A percentile compares a stretch with the other conserved stretches of the same genome.
These are phyloP conservation scores for Zasmidium angulare DNA, from an alignment of 2,329 filamentous ascomycete species.

Conservation along the genomic window DNA sequence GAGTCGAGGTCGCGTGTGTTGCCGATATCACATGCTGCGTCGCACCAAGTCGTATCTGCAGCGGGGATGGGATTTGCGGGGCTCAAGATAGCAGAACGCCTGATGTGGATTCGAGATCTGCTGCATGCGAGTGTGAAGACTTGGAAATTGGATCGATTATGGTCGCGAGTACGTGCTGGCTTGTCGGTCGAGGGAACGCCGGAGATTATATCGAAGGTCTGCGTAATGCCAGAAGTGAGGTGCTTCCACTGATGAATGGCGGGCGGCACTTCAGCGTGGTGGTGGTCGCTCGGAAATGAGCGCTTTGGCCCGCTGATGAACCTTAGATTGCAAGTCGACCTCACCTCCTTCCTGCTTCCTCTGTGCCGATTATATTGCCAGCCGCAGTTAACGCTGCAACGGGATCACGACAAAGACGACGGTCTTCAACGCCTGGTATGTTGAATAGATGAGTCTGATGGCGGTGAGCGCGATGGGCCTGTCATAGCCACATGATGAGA, in stretches of 20 bases:
- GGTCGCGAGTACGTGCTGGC: not conserved
- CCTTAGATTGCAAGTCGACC: not conserved
- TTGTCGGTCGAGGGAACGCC: not conserved
- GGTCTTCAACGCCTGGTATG: not conserved
- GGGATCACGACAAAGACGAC: not conserved
- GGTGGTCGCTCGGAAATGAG: not conserved
- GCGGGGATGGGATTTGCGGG: constrained; percentile 8
- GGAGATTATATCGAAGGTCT: not conserved
- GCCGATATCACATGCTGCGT: constrained; percentile 10
- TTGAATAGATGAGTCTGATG: constrained; percentile 3
- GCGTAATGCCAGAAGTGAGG: not conserved
- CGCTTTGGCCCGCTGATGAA: not conserved
- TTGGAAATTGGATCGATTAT: not conserved
- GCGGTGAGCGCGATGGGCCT: constrained; percentile 17
- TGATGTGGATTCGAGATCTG: not conserved
- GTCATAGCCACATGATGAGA: constrained; percentile 20
- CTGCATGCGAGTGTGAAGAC: not conserved
- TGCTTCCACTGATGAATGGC: not conserved
- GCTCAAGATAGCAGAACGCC: not conserved
- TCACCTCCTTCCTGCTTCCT: not conserved
- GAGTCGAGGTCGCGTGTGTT: constrained; percentile 13
- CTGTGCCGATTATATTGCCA: not conserved
- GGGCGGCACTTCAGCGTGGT: not conserved
- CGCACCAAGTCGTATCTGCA: not conserved
- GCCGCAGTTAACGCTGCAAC: constrained; percentile 9